Base-by-base conservation (phyloP, 768 basidiomycete species). In the Termitomyces sp. region DNA sequence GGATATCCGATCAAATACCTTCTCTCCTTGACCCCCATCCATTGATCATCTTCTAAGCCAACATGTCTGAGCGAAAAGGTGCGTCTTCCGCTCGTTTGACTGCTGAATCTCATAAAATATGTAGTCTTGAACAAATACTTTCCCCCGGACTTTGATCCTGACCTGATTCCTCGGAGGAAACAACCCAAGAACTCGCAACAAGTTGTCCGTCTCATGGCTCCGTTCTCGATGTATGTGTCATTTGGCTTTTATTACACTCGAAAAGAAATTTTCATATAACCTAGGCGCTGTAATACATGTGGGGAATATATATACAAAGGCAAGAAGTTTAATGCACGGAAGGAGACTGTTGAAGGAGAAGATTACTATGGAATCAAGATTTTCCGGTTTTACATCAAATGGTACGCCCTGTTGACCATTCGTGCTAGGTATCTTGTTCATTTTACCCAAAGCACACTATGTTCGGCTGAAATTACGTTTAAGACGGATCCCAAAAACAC, bases 291-390 rank as follows among this genome's bases (percentile, higher is more conserved):
- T 65, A 95, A 93, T 64, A 92, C 92, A 3, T 99, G 97, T 64
- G 97, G 95, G 46, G 97, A 99, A 73, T 99, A 98, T 65, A 90
- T 99, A 53, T 96, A 98, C 73, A 98, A 99, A 70, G 97, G 97
- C 45, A 99, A 99, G 78, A 99, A 99, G 72, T 99, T 99, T 77
- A 98, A 99, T 63, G 97, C 97, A 5, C 81, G 96, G 47, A 98
- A 99, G 68, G 97, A 99, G 75, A 98, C 96, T 0, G 97, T 97
- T 9, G 88, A 93, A 0, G 93, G 91, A 0, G 96, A 98, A 68
- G 93, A 97, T 61, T 99, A 99, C 65, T 92, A 91, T 76, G 95
- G 96, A 7, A 98, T 99, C 77, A 98, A 97, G 74, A 94, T 93
- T 53, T 93, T 93, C 69, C 79, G 90, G 37, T 93, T 93, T 70